These are phyloP conservation scores for Colletotrichum costaricense DNA, from an alignment of 2,329 filamentous ascomycete species.

Conservation along the genomic window DNA sequence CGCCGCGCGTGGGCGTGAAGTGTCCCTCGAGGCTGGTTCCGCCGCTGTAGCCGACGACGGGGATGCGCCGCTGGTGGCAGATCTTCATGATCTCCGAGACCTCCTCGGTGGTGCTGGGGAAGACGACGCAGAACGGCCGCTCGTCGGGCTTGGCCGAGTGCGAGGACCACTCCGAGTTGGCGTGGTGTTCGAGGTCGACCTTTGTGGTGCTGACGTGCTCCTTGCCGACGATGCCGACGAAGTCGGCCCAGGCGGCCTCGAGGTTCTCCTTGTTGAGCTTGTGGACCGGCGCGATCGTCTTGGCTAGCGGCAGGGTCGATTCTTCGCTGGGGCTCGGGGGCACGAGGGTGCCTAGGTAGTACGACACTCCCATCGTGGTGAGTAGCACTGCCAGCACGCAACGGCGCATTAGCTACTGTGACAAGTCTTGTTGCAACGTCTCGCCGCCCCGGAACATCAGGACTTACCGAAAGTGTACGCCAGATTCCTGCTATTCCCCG, in stretches of 20 bases:
- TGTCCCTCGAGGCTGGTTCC: conserved; percentile 93
- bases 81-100: conserved; percentile 90
- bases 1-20: conserved; percentile 83
- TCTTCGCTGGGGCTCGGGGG: conserved; percentile 60
- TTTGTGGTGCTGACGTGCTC: conserved; percentile 72
- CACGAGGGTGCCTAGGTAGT: conserved; percentile 68
- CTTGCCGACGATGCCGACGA: conserved; percentile 71
- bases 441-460: not conserved
- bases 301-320: conserved; percentile 70
- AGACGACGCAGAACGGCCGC: conserved; percentile 77
- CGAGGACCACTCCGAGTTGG: conserved; percentile 72
- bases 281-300: conserved; percentile 63
- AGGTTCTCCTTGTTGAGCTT: conserved; percentile 72
- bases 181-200: conserved; percentile 66
- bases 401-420: conserved; percentile 20
- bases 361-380: conserved; percentile 62
- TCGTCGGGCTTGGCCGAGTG: conserved; percentile 62
- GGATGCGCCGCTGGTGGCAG: conserved; percentile 83
- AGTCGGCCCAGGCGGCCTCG: conserved; percentile 77
- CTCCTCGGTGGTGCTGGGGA: conserved; percentile 81
- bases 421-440: not conserved
- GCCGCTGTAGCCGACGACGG: conserved; percentile 87
- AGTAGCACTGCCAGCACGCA: conserved; percentile 57
- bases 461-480: conserved; percentile 66
- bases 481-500: conserved; percentile 56